Percentiles rank a stretch among this genome's conserved stretches.
These are phyloP conservation scores for Coniosporium tulheliwenetii DNA, from an alignment of 2,329 filamentous ascomycete species.

Conservation along the genomic window DNA sequence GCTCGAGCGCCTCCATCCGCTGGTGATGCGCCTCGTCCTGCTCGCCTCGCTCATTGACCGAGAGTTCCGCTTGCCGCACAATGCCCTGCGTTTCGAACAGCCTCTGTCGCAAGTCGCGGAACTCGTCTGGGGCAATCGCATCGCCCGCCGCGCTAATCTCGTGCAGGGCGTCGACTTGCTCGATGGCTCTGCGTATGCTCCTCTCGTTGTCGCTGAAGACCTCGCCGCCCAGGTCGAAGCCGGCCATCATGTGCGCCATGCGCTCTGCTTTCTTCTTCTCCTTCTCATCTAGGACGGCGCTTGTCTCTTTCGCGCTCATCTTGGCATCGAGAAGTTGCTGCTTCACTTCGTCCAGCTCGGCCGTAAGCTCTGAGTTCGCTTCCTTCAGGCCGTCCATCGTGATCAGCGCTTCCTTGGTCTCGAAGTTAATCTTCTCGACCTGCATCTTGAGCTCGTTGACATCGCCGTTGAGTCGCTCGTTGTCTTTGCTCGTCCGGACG, in stretches of 20 bases:
- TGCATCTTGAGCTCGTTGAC: conserved; percentile 94
- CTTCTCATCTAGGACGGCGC: conserved; percentile 83
- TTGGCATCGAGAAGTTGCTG: conserved; percentile 90
- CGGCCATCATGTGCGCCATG: conserved; percentile 99
- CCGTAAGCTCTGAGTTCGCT: conserved; percentile 81
- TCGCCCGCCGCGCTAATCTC: conserved; percentile 66
- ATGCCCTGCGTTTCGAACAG: conserved; percentile 84
- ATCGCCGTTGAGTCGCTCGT: conserved; percentile 71
- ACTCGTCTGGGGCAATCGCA: conserved; percentile 63
- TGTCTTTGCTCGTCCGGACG: conserved; percentile 69
- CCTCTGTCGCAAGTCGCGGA: conserved; percentile 60
- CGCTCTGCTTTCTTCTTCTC: conserved; percentile 97
- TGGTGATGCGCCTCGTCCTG: conserved; percentile 45
- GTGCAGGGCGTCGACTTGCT: conserved; percentile 64
- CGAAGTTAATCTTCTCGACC: conserved; percentile 84
- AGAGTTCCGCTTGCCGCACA: conserved; percentile 81
- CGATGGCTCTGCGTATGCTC: conserved; percentile 67
- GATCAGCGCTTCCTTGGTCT: conserved; percentile 91
- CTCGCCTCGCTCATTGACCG: conserved; percentile 55
- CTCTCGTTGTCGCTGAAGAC: conserved; percentile 89
- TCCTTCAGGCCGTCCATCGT: conserved; percentile 97
- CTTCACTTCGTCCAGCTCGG: conserved; percentile 87
- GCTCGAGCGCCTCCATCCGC: conserved; percentile 61
- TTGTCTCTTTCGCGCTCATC: conserved; percentile 91
- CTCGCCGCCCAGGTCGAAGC: conserved; percentile 85